Percentiles rank a stretch among this genome's conserved stretches.
These are phyloP conservation scores for Gaultheria prostrata DNA, from an alignment of 148 eudicot species.

Conservation along the genomic window DNA sequence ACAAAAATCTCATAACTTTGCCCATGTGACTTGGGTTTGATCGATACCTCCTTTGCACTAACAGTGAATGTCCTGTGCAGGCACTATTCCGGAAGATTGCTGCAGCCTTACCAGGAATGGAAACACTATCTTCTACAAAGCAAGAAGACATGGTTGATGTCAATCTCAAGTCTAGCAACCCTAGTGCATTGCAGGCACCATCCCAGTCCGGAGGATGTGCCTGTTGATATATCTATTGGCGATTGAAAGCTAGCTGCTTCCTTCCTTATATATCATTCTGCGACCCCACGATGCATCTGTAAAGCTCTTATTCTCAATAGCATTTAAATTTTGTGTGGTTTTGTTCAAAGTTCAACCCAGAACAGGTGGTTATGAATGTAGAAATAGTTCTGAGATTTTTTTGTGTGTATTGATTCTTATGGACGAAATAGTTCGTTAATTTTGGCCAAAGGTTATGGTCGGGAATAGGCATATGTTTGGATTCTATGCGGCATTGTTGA, in stretches of 20 bases:
- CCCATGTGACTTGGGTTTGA: too few relatives aligned
- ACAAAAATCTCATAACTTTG: too few relatives aligned
- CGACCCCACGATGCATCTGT: neutral
- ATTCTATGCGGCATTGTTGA: neutral
- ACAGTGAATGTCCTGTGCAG: constrained; percentile 13
- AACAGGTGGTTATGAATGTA: neutral
- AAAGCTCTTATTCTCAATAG: constrained; percentile 12
- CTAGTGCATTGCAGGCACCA: constrained; percentile 38
- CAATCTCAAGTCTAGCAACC: constrained; percentile 47
- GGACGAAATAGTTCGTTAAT: neutral
- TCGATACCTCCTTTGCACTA: too few relatives aligned
- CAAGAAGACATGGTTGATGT: constrained; percentile 63
- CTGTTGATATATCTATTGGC: constrained; percentile 21
- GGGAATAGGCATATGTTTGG: neutral
- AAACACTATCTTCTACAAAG: constrained; percentile 49
- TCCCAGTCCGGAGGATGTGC: constrained; percentile 48
- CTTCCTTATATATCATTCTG: too few relatives aligned
- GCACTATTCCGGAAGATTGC: constrained; percentile 52
- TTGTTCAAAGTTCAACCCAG: neutral
- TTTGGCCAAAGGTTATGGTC: neutral
- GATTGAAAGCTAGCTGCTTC: too few relatives aligned
- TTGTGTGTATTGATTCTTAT: neutral
- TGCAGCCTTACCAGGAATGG: constrained; percentile 59
- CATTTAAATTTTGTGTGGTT: constrained; percentile 12
- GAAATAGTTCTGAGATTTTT: neutral